Base-by-base conservation (phyloP, 306 rosid species). In the Biancaea sappan region DNA sequence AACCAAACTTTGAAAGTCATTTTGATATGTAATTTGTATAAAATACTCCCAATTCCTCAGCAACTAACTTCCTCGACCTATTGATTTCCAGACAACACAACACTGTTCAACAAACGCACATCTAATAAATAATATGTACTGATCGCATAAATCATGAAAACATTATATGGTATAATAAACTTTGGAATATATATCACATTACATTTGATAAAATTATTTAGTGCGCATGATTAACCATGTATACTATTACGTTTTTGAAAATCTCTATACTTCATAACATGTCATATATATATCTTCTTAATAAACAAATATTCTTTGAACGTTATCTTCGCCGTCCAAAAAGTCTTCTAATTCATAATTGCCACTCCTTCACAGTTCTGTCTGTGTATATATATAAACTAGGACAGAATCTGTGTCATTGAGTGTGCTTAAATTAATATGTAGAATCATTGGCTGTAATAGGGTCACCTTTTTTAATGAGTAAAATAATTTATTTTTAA, bases 311-410 rank as follows among this genome's bases (percentile, higher is more conserved):
- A 21, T 50, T 32, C 35, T 54, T 44, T 29, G 16, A 54, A 79
- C 31, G 29, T 31, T n/a, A 57, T 41, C 22, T 51, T 40, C 5
- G 51, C 81, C 70, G 72, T 79, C 82, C 66, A 59, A 71, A 72
- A 82, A 69, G 75, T 73, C 59, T 46, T 46, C 60, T 64, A 32
- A 12, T 46, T 83, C 64, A 69, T 72, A 75, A 56, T 74, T 53
- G 51, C 72, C 31, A 7, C 70, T 31, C 21, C 21, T n/a, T 43
- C n/a, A n/a, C n/a, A n/a, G n/a, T n/a, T n/a, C n/a, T n/a, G n/a
- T n/a, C n/a, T n/a, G n/a, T n/a, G n/a, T n/a, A n/a, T n/a, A n/a
- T n/a, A n/a, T n/a, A n/a, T n/a, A n/a, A n/a, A n/a, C 10, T 40
- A 4, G 3, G 29, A 21, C 40, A 41, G 58, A 75, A 53, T 54